Conservation (phyloP, 1,284 basidiomycete species). For the Macrocystidia cucumis region DNA sequence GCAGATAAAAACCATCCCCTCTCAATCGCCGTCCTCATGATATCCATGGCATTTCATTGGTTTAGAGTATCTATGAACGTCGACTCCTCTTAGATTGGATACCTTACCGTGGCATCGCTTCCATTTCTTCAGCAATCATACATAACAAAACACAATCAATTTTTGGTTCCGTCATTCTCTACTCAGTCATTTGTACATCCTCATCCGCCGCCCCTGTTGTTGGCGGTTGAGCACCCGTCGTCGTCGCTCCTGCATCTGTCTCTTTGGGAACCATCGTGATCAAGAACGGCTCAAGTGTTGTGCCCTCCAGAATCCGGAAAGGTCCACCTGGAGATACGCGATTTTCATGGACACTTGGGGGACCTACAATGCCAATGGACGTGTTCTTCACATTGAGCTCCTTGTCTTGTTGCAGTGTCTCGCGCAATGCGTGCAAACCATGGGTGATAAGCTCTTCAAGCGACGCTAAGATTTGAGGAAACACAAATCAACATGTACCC, state of each 20-base stretch:
- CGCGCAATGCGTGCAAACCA: conserved; percentile 87
- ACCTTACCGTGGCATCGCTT: too few relatives aligned
- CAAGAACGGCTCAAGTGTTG: conserved; percentile 64
- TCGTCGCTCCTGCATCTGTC: conserved; percentile 26
- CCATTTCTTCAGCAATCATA: too few relatives aligned
- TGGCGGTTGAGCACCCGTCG: conserved; percentile 28
- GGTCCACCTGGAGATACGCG: conserved; percentile 39
- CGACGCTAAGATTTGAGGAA: conserved; percentile 39
- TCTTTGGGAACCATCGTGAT: conserved; percentile 66
- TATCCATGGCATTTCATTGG: too few relatives aligned
- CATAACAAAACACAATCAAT: too few relatives aligned
- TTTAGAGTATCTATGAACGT: too few relatives aligned
- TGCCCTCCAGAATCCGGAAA: conserved; percentile 80
- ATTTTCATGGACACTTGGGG: conserved; percentile 51
- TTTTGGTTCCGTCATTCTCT: too few relatives aligned
- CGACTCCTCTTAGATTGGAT: too few relatives aligned
- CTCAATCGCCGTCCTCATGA: too few relatives aligned
- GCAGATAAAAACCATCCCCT: too few relatives aligned
- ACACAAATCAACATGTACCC: neutral
- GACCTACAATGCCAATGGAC: conserved; percentile 85
- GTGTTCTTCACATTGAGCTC: conserved; percentile 90
- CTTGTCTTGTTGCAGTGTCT: conserved; percentile 97
- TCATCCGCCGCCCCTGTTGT: conserved; percentile 42
- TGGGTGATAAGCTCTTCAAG: conserved; percentile 86
- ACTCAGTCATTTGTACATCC: conserved; percentile 78